phyloP scores from a whole-genome alignment of 2,329 filamentous ascomycete species.

The Simplicillium sp. region DNA sequence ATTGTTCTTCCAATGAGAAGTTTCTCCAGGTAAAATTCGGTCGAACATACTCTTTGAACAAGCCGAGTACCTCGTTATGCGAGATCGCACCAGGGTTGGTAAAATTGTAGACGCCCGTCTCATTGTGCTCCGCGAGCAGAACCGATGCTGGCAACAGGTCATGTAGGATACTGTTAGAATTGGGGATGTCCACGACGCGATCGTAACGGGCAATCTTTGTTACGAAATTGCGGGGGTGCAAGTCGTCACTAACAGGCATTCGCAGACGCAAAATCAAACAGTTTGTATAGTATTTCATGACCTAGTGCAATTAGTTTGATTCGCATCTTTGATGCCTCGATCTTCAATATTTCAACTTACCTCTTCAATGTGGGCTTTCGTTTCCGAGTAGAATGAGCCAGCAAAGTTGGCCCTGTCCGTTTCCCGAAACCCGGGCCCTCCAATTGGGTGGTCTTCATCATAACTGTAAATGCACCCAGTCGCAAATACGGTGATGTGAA shows the following conservation, averaged over 20 bases:
- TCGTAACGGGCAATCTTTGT: conserved; percentile 58
- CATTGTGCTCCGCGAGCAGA: conserved; percentile 47
- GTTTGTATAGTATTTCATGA: conserved; percentile 52
- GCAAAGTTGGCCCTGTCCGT: conserved; percentile 52
- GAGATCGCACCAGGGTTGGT: conserved; percentile 58
- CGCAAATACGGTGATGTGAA: conserved; percentile 55
- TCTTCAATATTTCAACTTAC: background rate
- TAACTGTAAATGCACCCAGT: conserved; percentile 60
- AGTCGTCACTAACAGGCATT: conserved; percentile 57
- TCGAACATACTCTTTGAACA: conserved; percentile 53
- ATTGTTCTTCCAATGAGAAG: conserved; percentile 54
- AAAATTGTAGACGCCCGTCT: conserved; percentile 57
- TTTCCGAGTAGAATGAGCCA: conserved; percentile 57
- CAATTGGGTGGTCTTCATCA: conserved; percentile 47
- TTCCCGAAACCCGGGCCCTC: conserved; percentile 49
- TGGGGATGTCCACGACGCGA: conserved; percentile 54
- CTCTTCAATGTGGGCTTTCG: conserved; percentile 52
- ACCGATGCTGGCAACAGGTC: conserved; percentile 52
- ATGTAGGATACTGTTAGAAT: conserved; percentile 54
- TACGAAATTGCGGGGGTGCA: conserved; percentile 55
- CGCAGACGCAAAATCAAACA: conserved; percentile 52
- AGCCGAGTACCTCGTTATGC: conserved; percentile 53
- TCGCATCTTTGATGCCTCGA: no score
- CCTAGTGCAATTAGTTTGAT: conserved; percentile 21
- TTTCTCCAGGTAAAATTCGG: conserved; percentile 54